Percentiles rank a stretch among this genome's conserved stretches.
phyloP scores from a whole-genome alignment of 169 alveolate species.

The Plasmodium adleri region DNA sequence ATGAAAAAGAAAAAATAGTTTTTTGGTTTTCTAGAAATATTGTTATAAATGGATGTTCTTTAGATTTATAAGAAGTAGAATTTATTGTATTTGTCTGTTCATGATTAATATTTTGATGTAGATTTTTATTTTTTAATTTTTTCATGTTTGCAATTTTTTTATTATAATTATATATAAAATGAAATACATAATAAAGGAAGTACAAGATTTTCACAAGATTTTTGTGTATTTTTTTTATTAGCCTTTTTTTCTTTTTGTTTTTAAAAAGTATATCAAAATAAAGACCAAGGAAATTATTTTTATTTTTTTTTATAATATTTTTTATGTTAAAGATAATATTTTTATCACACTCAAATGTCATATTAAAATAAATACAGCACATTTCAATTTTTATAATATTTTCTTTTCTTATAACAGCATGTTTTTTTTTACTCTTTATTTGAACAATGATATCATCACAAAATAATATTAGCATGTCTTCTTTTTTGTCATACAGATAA shows the following conservation, averaged over 20 bases:
- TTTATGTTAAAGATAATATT: conserved; percentile 22
- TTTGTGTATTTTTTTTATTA: conserved; percentile 26
- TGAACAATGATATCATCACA: conserved; percentile 27
- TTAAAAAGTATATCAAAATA: conserved; percentile 61
- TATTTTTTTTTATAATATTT: conserved; percentile 34
- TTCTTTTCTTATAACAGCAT: conserved; percentile 14
- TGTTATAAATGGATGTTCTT: background rate
- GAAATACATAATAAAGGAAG: conserved; percentile 36
- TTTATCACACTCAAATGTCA: conserved; percentile 37
- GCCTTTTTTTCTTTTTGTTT: conserved; percentile 49
- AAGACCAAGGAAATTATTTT: conserved; percentile 26
- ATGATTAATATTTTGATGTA: too few relatives aligned
- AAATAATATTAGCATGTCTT: conserved; percentile 13
- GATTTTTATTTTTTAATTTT: background rate
- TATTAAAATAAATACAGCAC: conserved; percentile 33
- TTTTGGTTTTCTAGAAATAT: conserved; percentile 12
- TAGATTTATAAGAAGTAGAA: background rate
- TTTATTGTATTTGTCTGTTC: background rate
- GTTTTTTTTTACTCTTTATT: conserved; percentile 12
- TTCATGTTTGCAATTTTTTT: background rate
- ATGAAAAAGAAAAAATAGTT: conserved; percentile 5
- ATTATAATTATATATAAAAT: conserved; percentile 53
- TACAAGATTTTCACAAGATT: conserved; percentile 4
- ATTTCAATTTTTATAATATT: conserved; percentile 38
- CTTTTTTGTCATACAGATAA: conserved; percentile 37